A percentile compares a stretch with the other conserved stretches of the same genome.
Evolutionary conservation across 352 stramenopile genomes (phyloP).

Genomic region (Pythium aquatile): DNA sequence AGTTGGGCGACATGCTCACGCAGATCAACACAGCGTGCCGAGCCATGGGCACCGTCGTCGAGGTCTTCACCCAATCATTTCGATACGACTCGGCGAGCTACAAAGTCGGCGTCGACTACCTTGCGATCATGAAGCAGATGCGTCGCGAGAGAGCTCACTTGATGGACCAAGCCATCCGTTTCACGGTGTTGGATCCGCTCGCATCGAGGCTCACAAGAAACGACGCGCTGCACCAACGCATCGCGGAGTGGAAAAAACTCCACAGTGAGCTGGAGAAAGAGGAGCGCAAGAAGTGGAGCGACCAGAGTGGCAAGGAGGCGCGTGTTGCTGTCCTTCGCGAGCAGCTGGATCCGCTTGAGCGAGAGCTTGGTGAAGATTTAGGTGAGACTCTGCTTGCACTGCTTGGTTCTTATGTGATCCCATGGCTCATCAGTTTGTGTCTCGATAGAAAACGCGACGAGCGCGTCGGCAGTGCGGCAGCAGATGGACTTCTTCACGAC

Average conservation of each 20-base stretch:
- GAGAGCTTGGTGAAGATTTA: conserved; percentile 39
- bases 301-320: conserved; percentile 22
- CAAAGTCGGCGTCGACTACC: conserved; percentile 41
- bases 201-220: conserved; percentile 51
- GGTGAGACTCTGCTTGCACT: conserved; percentile 24
- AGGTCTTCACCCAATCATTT: conserved; percentile 56
- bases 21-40: conserved; percentile 50
- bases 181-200: conserved; percentile 72
- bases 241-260: conserved; percentile 36
- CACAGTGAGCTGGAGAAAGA: conserved; percentile 38
- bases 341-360: conserved; percentile 39
- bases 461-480: conserved; percentile 32
- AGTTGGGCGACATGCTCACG: conserved; percentile 50
- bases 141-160: conserved; percentile 52
- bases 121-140: conserved; percentile 51
- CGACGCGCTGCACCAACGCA: conserved; percentile 37
- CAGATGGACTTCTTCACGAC: conserved; percentile 56
- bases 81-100: conserved; percentile 37
- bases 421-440: background rate
- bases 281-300: conserved; percentile 31
- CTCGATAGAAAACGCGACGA: conserved; percentile 38
- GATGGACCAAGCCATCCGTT: conserved; percentile 76
- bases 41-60: conserved; percentile 49
- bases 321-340: conserved; percentile 40
- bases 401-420: background rate